phyloP scores from a whole-genome alignment of 441 rosid species.

The Breynia disticha region DNA sequence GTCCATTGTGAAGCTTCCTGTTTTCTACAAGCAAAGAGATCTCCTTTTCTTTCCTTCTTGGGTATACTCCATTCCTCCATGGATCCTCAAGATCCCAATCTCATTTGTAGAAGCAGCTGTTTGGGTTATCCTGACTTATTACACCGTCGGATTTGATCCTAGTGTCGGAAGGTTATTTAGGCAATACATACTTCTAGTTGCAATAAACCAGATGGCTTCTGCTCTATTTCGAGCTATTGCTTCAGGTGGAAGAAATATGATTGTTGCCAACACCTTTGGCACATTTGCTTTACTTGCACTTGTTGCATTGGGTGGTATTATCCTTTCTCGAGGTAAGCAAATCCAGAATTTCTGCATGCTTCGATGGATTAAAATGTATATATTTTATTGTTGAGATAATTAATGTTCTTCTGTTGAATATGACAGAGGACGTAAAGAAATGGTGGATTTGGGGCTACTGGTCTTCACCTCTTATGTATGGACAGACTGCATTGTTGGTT shows the following conservation, averaged over 20 bases:
- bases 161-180: constrained; percentile 51
- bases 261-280: constrained; percentile 66
- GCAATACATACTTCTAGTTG: constrained; percentile 41
- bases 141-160: constrained; percentile 70
- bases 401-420: not conserved
- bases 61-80: constrained; percentile 62
- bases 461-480: constrained; percentile 67
- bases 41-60: constrained; percentile 66
- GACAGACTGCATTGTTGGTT: constrained; percentile 49
- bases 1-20: constrained; percentile 71
- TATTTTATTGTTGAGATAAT: too few relatives aligned
- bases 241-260: constrained; percentile 46
- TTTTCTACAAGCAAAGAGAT: constrained; percentile 82
- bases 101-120: constrained; percentile 49
- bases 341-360: not conserved
- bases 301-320: constrained; percentile 53
- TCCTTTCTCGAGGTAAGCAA: constrained; percentile 45
- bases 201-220: constrained; percentile 64
- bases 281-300: constrained; percentile 41
- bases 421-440: constrained; percentile 38
- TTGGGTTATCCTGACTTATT: constrained; percentile 61
- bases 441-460: constrained; percentile 80
- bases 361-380: too few relatives aligned
- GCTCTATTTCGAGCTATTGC: constrained; percentile 48
- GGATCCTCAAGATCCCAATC: constrained; percentile 73